Conservation (phyloP, 495 filamentous ascomycete genomes). For the Hypoxylon lienhwacheense region DNA sequence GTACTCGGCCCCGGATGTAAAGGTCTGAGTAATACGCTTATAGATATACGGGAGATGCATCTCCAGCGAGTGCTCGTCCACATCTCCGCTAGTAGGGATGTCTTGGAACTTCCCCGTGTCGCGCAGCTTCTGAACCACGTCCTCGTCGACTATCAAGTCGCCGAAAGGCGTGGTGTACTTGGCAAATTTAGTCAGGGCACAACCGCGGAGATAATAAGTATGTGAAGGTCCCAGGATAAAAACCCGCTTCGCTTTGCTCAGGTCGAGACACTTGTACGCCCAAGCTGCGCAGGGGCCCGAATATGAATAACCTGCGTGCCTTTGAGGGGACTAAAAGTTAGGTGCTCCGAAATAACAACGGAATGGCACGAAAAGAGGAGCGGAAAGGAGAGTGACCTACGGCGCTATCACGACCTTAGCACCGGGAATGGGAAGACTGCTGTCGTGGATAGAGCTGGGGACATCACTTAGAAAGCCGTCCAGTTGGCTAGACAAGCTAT, state of each 20-base stretch:
- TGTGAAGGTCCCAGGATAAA: constrained; percentile 96
- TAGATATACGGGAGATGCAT: constrained; percentile 96
- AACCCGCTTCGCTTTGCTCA: constrained; percentile 78
- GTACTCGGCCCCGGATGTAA: constrained; percentile 53
- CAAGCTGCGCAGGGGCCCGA: constrained; percentile 92
- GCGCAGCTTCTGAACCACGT: constrained; percentile 64
- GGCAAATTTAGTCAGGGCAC: constrained; percentile 73
- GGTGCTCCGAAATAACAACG: constrained; percentile 12
- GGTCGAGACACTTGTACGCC: constrained; percentile 89
- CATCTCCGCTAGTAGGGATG: constrained; percentile 71
- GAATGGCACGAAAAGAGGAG: constrained; percentile 1
- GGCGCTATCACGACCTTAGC: constrained; percentile 93
- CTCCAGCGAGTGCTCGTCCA: constrained; percentile 92
- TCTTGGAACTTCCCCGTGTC: constrained; percentile 67
- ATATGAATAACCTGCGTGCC: constrained; percentile 95
- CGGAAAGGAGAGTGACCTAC: constrained; percentile 58
- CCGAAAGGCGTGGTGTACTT: constrained; percentile 87
- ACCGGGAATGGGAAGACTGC: constrained; percentile 67
- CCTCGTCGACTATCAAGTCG: constrained; percentile 70
- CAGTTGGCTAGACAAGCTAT: constrained; percentile 67
- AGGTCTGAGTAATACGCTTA: constrained; percentile 69
- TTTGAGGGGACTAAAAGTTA: constrained; percentile 41
- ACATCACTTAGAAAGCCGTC: constrained; percentile 78
- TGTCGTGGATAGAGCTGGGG: constrained; percentile 61
- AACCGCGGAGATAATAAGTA: constrained; percentile 74